Evolutionary conservation across 2,329 filamentous ascomycete genomes (phyloP).

Genomic region (Trichoderma oligosporum): DNA sequence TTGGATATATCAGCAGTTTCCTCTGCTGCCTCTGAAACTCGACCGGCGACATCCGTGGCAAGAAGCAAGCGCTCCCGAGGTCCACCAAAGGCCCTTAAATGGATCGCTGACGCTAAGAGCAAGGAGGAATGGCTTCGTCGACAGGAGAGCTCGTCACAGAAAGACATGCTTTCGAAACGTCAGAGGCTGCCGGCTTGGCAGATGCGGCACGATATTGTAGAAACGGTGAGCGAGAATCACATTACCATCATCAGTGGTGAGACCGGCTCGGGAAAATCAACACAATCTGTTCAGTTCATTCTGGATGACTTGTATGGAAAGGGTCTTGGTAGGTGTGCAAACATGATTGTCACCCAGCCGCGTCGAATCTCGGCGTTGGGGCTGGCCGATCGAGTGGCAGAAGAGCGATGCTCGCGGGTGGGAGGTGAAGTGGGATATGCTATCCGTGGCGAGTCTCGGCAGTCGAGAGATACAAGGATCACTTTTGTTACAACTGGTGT

Average conservation of each 20-base stretch:
- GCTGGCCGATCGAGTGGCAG: slow-evolving; percentile 88
- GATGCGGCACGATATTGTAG: slow-evolving; percentile 70
- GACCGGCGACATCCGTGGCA: slow-evolving; percentile 28
- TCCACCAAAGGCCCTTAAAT: slow-evolving; percentile 58
- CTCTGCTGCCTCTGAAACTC: slow-evolving; percentile 59
- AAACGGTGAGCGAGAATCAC: slow-evolving; percentile 70
- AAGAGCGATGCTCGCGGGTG: slow-evolving; percentile 77
- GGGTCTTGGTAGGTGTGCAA: slow-evolving; percentile 70
- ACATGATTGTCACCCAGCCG: slow-evolving; percentile 94
- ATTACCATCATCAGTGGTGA: slow-evolving; percentile 97
- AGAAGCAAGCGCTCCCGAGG: slow-evolving; percentile 36
- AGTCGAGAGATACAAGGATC: slow-evolving; percentile 72
- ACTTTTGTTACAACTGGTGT: slow-evolving; percentile 97
- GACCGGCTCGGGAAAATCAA: slow-evolving; percentile 95
- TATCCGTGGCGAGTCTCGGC: slow-evolving; percentile 84
- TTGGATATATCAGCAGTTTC: slow-evolving; percentile 79
- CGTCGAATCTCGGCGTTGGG: slow-evolving; percentile 91
- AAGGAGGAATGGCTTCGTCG: slow-evolving; percentile 66
- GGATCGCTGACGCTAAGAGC: slow-evolving; percentile 57
- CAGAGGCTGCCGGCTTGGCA: slow-evolving; percentile 83
- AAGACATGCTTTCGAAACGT: slow-evolving; percentile 70
- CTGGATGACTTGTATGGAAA: slow-evolving; percentile 82
- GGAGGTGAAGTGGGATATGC: slow-evolving; percentile 88
- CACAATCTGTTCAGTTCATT: slow-evolving; percentile 93
- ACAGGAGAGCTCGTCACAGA: slow-evolving; percentile 61